Evolutionary conservation across 805 yeast species (phyloP), one percentile per base, ranked within the genome.

Genomic region (Saccharomycopsis olivae): DNA sequence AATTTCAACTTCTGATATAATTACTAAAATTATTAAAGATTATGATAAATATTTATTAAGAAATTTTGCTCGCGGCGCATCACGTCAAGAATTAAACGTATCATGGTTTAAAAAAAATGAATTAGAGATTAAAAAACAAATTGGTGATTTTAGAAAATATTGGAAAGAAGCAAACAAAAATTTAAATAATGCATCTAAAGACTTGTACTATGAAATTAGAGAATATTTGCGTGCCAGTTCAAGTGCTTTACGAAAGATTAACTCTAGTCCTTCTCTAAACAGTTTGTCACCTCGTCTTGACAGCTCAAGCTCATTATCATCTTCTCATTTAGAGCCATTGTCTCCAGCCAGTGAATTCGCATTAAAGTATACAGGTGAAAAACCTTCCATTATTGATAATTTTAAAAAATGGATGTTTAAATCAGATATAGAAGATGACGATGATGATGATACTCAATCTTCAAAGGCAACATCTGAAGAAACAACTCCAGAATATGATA

Each of bases 101-200:
- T 82, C 95, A 23, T 92, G 98, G 98, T 69, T 92, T 52, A 92
- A 92, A 64, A 92, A 92, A 61, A 92, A 92, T 59, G 98, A 92
- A 64, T 68, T 92, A 51, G 98, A 92, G 48, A 72, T 92, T 62
- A 87, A 84, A 59, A 85, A 87, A 51, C 95, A 88, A 55, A 80
- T 92, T 46, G 74, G 66, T 47, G 95, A 86, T 47, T 89, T 92
- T 64, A 69, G 96, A 50, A 73, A 82, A 18, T 84, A 85, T 51
- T 83, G 92, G 80, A 76, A 76, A 56, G 78, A 75, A 55, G 79
- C 85, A 52, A 83, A 76, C 52, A 69, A 66, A 43, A 74, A 70
- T 53, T 59, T 77, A 49, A 79, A 80, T 58, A 75, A 73, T 48
- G 82, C 81, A 4, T 81, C 94, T 2, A 75, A 73, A 53, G 96